These are phyloP conservation scores for Euphorbia schlechtendalii DNA, from an alignment of 441 rosid species.

Conservation along the genomic window DNA sequence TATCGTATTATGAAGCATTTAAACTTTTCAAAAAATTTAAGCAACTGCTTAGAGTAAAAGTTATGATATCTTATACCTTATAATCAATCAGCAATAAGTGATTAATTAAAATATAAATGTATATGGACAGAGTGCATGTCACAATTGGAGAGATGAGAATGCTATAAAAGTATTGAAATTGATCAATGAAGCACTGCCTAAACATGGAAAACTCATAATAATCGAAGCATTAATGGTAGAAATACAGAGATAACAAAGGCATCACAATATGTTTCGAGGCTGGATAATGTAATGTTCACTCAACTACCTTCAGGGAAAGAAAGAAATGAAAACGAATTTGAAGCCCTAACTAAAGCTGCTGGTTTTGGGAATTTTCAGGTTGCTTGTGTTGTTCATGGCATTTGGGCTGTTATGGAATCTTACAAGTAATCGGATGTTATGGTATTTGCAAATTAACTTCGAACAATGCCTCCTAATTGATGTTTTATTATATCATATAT, in stretches of 20 bases:
- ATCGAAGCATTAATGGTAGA: not conserved
- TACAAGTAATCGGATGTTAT: not conserved
- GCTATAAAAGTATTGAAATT: not conserved
- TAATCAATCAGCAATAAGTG: too few species aligned
- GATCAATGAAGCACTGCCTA: not conserved
- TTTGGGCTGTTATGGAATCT: too few species aligned
- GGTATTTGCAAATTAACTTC: too few species aligned
- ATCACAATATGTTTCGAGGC: not conserved
- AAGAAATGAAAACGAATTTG: conserved; percentile 5
- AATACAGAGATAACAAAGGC: not conserved
- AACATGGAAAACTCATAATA: conserved; percentile 1
- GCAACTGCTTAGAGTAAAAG: too few species aligned
- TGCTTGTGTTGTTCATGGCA: conserved; percentile 4
- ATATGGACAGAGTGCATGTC: not conserved
- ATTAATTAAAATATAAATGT: not conserved
- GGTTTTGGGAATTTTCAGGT: conserved; percentile 2
- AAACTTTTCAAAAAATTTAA: too few species aligned
- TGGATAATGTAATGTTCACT: not conserved
- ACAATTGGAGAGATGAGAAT: conserved; percentile 3
- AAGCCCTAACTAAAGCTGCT: not conserved
- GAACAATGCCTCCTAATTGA: too few species aligned
- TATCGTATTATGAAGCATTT: too few species aligned
- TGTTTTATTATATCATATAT: too few species aligned
- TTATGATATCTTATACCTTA: too few species aligned
- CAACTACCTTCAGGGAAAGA: conserved; percentile 4